These are phyloP conservation scores for Lyophyllum semitale DNA, from an alignment of 768 basidiomycete species.

Conservation along the genomic window DNA sequence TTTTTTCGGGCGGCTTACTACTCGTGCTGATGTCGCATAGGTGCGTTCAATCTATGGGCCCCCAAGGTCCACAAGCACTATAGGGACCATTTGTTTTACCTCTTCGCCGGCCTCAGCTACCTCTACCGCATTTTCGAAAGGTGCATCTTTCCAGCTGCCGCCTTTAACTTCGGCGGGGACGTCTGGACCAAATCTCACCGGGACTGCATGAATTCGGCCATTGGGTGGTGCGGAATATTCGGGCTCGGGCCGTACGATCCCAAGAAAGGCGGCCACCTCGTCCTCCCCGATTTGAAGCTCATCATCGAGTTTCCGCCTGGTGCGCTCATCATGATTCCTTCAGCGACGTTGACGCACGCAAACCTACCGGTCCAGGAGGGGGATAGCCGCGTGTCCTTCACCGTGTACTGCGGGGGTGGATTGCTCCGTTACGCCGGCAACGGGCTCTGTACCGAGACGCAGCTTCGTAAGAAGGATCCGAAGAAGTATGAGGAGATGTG, in stretches of 20 bases:
- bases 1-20: neutral
- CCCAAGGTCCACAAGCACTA: constrained; percentile 13
- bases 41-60: constrained; percentile 11
- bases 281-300: too few species aligned
- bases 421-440: too few species aligned
- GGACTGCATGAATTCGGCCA: constrained; percentile 20
- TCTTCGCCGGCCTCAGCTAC: neutral
- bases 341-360: too few species aligned
- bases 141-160: constrained; percentile 18
- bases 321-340: too few species aligned
- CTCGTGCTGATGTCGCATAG: neutral
- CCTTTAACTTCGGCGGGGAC: constrained; percentile 25
- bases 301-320: too few species aligned
- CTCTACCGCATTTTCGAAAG: constrained; percentile 9
- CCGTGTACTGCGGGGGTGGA: too few species aligned
- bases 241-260: constrained; percentile 8
- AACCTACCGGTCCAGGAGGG: too few species aligned
- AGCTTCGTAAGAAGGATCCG: too few species aligned
- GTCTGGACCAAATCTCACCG: constrained; percentile 15
- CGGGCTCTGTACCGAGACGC: too few species aligned
- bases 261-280: too few species aligned
- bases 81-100: neutral
- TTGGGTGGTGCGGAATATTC: constrained; percentile 25
- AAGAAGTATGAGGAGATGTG: too few species aligned
- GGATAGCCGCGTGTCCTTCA: too few species aligned